Evolutionary conservation across 2,329 filamentous ascomycete genomes (phyloP), one percentile per base, ranked within the genome.

Genomic region (Colletotrichum sp.): DNA sequence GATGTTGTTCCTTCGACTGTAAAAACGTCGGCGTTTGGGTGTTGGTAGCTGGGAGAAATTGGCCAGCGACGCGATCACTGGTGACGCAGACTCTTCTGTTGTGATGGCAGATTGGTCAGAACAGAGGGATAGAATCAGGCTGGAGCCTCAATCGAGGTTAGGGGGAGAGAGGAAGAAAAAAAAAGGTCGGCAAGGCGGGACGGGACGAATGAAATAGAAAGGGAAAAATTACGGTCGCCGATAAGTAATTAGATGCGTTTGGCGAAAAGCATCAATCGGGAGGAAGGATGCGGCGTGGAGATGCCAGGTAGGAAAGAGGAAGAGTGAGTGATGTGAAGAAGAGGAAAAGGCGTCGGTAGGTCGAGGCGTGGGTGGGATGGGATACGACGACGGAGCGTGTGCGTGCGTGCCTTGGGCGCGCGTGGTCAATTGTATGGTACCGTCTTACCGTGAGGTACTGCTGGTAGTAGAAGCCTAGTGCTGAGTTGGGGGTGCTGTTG

Each of bases 181-280:
- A 63, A 63, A 63, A 22, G 6, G 12, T 22, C 19, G 27, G 28
- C 52, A 65, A 39, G 39, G 65, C 36, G 64, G 39, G 78, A 78
- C 78, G 77, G 64, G 71, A 75, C n/a, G 44, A 22, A 52, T 52
- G 44, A 80, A 71, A 77, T 78, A 79, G 77, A 78, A 78, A 79
- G 78, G 25, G 22, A n/a, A 48, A 25, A 65, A 69, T 69, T 69
- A 74, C 64, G 73, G n/a, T 76, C 64, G 70, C 59, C 74, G 28
- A 22, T 25, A 28, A 28, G 59, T 30, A 27, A 65, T 55, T 39
- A 65, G 60, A 71, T 71, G 68, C 68, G 55, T 32, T 22, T 71
- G 60, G 22, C 68, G 44, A 64, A 59, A 44, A 27, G 57, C 34
- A 69, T 57, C 36, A 69, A 61, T 76, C 68, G 74, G 28, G 61